These are phyloP conservation scores for Lavandula angustifolia DNA, from an alignment of 257 asterid species.

Conservation along the genomic window DNA sequence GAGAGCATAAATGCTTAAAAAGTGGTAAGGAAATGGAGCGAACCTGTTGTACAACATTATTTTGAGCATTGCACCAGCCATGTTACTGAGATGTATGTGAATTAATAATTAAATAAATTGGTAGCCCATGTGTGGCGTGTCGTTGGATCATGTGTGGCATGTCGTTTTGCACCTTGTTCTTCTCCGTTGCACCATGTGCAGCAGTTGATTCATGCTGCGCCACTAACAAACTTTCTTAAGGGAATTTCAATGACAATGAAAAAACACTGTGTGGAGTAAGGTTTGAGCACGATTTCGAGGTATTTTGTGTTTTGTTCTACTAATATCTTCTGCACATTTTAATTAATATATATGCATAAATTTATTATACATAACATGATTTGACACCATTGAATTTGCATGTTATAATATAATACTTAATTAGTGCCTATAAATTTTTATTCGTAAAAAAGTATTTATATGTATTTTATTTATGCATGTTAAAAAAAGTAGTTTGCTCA, in stretches of 20 bases:
- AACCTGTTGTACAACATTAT: constrained; percentile 8
- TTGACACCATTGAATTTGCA: too few species aligned
- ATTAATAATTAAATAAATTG: background rate
- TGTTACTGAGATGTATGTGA: constrained; percentile 29
- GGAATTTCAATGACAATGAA: background rate
- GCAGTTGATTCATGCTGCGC: too few species aligned
- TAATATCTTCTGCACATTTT: too few species aligned
- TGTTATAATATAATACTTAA: too few species aligned
- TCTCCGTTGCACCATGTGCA: constrained; percentile 31
- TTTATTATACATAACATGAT: background rate
- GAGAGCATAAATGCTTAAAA: constrained; percentile 1
- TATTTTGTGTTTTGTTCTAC: too few species aligned
- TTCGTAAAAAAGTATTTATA: too few species aligned
- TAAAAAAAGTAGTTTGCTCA: constrained; percentile 9
- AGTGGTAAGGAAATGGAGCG: constrained; percentile 21
- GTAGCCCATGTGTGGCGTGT: too few species aligned
- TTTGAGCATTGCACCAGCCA: constrained; percentile 15
- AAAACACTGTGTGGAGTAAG: background rate
- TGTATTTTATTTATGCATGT: too few species aligned
- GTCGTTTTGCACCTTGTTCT: constrained; percentile 35
- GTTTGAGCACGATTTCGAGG: background rate
- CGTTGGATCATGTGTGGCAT: too few species aligned
- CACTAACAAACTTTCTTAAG: too few species aligned
- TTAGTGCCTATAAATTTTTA: too few species aligned
- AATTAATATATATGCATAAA: too few species aligned